Evolutionary conservation across 2,329 filamentous ascomycete species (phyloP).

Genomic region (Xylaria sp.): DNA sequence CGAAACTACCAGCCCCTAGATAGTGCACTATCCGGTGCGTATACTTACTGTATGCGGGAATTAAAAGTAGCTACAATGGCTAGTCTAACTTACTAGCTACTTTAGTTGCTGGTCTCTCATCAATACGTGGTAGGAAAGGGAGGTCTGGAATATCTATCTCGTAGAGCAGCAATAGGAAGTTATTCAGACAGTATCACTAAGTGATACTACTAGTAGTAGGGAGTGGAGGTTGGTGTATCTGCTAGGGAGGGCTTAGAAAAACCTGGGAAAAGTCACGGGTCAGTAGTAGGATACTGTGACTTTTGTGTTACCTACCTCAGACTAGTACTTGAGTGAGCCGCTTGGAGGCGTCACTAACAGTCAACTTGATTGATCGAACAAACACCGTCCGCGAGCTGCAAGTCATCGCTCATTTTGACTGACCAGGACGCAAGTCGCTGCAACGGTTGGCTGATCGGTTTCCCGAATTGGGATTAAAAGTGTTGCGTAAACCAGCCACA

Average conservation of each 20-base stretch:
- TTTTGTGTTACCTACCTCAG: neutral
- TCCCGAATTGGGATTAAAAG: conserved; percentile 14
- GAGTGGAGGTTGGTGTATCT: neutral
- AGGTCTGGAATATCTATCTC: neutral
- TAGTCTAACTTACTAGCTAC: neutral
- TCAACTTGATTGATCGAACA: conserved; percentile 11
- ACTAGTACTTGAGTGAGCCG: neutral
- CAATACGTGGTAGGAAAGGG: neutral
- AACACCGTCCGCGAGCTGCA: conserved; percentile 2
- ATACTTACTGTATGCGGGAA: neutral
- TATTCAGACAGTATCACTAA: neutral
- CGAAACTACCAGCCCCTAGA: neutral
- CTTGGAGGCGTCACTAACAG: conserved; percentile 1
- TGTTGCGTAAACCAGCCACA: conserved; percentile 17
- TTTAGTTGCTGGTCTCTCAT: neutral
- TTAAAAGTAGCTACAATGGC: neutral
- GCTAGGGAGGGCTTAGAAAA: neutral
- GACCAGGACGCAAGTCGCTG: conserved; percentile 8
- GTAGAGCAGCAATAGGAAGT: conserved; percentile 7
- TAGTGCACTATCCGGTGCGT: neutral
- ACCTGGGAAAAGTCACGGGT: neutral
- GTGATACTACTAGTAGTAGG: neutral
- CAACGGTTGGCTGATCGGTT: conserved; percentile 14
- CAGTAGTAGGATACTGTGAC: neutral
- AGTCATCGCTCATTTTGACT: conserved; percentile 13